Base-by-base conservation (phyloP, 164 flowering plant genomes). In the Amborella trichopoda region DNA sequence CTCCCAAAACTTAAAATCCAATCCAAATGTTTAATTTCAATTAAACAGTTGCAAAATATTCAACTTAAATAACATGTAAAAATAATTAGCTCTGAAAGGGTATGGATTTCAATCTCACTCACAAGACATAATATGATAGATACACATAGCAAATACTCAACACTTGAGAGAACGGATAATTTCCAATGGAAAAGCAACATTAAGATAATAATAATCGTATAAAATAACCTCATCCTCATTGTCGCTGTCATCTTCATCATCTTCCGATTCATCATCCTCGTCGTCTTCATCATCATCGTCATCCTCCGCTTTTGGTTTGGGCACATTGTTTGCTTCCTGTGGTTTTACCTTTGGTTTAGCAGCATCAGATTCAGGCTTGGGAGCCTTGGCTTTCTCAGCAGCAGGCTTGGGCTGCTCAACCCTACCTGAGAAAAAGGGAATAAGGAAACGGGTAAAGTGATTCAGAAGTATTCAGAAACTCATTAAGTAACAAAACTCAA, bases 251-350 rank as follows among this genome's bases (percentile, higher is more conserved):
- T 44, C 71, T 2, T 59, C 64, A 1, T 67, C 70, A 45, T 45
- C 40, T 25, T 61, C 75, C 28, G 48, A 67, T 16, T 53, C 63
- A n/a, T 30, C 46, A 1, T 48, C 56, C 12, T 54, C 52, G 2
- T 66, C 70, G 9, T 38, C 49, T 16, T 54, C 70, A 22, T 66
- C 69, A 22, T 62, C 71, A 42, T 50, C 57, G 6, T 66, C 68
- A 32, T 53, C 71, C 17, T 55, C 65, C 8, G 59, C 50, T 44
- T 56, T 39, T 12, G 18, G 11, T 26, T 36, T 52, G 2, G 44
- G 58, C 17, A 28, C 79, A 19, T 62, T 64, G 5, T 17, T 56
- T 25, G 65, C 69, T 38, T 67, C 66, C 0, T 26, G 70, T 49
- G 30, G 17, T 38, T 63, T 67, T 18, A 25, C 67, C 40, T 62